Base-by-base conservation (phyloP, 257 asterid genomes). In the Echites panduratus region DNA sequence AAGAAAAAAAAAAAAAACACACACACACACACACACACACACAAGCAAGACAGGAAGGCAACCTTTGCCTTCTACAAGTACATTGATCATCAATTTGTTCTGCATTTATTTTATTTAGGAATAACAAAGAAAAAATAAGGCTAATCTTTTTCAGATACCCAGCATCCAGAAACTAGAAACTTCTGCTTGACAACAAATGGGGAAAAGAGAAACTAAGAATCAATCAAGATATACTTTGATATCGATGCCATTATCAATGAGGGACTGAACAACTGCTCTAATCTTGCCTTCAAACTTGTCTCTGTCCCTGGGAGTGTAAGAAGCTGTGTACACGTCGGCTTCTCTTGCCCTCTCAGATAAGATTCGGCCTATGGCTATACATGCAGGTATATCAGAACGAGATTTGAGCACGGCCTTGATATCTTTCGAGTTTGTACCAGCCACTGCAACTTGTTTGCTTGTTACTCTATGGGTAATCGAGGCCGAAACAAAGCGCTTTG, bases 251-350 rank as follows among this genome's bases (percentile, higher is more conserved):
- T 71, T 89, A 79, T 94, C 99, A 68, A 94, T 89, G 74, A 89
- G 96, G 70, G 96, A 88, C 88, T 91, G 97, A 76, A 94, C 96
- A 35, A 94, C 93, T 4, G 96, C 99, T 82, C 97, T 86, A 70
- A 91, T 89, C 66, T 91, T 94, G n/a, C 97, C 99, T 85, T 94
- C 97, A 27, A 94, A 94, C 83, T 91, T 91, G 80, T 91, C 99
- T 70, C 95, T 86, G 56, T 91, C 96, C 76, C 98, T 80, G 4
- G 97, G 99, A 38, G 97, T 94, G 72, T 91, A 94, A 72, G 86
- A 75, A 77, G 96, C 93, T 6, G 97, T 89, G 69, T 88, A 89
- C 40, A 88, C 97, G 53, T 94, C 99, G 2, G 97, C 99, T 85
- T 91, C 97, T 75, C 97, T 85, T 19, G 95, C 90, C 81, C 99